Base-by-base conservation (phyloP, 176 grass and related monocot genomes). In the Phragmites australis region DNA sequence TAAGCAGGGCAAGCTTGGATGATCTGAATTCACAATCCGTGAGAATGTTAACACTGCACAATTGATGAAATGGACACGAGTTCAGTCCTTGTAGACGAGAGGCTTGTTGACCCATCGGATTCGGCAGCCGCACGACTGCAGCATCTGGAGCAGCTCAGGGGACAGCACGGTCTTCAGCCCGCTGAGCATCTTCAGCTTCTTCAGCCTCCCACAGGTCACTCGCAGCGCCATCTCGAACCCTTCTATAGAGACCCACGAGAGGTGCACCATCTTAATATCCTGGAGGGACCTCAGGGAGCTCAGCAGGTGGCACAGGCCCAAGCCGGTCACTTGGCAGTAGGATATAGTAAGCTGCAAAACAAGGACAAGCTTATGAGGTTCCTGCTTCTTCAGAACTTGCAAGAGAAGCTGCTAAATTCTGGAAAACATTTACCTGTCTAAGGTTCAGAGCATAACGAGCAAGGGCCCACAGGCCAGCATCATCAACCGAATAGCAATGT, bases 101-200 rank as follows among this genome's bases (percentile, higher is more conserved):
- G 92, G 90, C 55, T 99, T 99, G 75, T 99, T 59, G 60, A 99
- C 96, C 96, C 92, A 94, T 9, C 96, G 87, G 49, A 99, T 91
- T 34, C 96, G 80, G 81, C 96, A 99, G 8, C 96, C 96, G 0
- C 62, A 85, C 0, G 78, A 69, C 55, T 95, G 90, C 39, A 99
- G 78, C 78, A 87, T 79, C 83, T 93, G 89, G 57, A 99, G 78
- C 29, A 99, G 84, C 72, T 88, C 83, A 18, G 90, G 69, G 6
- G 96, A 89, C 37, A 99, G 82, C 60, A 98, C 75, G 12, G 83
- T 27, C 83, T 74, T 86, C 74, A 98, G 74, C 6, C 75, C 71
- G 12, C 51, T 66, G 48, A 98, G 92, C 52, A 98, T 85, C 88
- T 98, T 98, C 75, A 98, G 81, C 65, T 98, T 98, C 95, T 98